Evolutionary conservation across 495 filamentous ascomycete species (phyloP), one percentile per base, ranked within the genome.

Genomic region (Alectoria sarmentosa): DNA sequence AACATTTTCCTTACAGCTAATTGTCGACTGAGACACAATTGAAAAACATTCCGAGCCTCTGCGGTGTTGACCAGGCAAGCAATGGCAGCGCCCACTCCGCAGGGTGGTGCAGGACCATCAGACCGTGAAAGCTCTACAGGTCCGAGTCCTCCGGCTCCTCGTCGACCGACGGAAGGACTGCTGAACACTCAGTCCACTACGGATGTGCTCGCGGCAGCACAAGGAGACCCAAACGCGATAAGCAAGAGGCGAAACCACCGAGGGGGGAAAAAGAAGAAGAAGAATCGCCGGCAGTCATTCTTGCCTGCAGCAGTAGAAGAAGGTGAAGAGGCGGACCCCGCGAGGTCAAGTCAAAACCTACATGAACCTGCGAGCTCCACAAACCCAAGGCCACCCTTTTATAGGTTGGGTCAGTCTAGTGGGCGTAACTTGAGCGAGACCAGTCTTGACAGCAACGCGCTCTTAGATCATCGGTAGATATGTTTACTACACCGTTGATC

Each of bases 361-460:
- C 58, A 68, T 30, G 73, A 75, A 41, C 66, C 76, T 54, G 65
- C 72, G 37, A 71, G 26, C 21, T 48, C 69, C 17, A 56, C 66
- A 73, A 55, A 67, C 64, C 58, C 72, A 58, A 60, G 74, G 66
- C 64, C 74, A 64, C 73, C 80, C 30, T 86, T 89, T 69, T 92
- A 90, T 70, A 75, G 80, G 38, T 71, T 86, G 52, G 76, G 78
- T 17, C 72, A 74, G 58, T 63, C 65, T 26, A 78, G 76, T 42
- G 78, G 76, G 23, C 69, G 73, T 9, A 89, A 87, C 71, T 60
- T 86, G 65, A 96, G 91, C 73, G 86, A 80, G 71, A 90, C 89
- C 7, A 95, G 91, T 70, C 75, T 96, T 61, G 91, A 92, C 62
- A 93, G 89, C 70, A 84, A 91, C 69, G 85, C 83, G 6, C 78